Conservation (phyloP, 2,329 filamentous ascomycete species). For the Westerdykella sp. region DNA sequence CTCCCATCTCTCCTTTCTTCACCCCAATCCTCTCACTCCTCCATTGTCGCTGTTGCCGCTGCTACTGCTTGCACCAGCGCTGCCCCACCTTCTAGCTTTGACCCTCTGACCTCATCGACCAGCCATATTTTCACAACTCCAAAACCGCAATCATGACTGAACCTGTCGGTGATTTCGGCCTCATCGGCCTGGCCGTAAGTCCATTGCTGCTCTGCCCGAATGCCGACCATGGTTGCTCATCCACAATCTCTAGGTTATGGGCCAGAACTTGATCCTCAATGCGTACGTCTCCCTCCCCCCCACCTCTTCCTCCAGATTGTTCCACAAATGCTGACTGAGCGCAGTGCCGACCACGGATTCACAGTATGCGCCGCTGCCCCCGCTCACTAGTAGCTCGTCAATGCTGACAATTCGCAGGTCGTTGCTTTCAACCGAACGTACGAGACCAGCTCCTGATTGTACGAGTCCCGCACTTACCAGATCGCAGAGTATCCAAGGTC, state of each 20-base stretch:
- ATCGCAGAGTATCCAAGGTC: conserved; percentile 73
- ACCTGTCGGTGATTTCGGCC: conserved; percentile 47
- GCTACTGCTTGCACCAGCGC: conserved; percentile 21
- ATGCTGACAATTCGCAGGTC: conserved; percentile 40
- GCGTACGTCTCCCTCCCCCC: conserved; percentile 34
- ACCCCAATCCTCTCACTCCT: conserved; percentile 15
- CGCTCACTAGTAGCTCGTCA: neutral
- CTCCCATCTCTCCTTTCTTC: conserved; percentile 16
- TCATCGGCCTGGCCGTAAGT: conserved; percentile 47
- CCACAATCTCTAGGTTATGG: conserved; percentile 36
- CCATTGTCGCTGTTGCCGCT: conserved; percentile 14
- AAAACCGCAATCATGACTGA: conserved; percentile 31
- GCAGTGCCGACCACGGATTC: conserved; percentile 59
- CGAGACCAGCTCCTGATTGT: neutral
- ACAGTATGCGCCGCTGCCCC: conserved; percentile 49
- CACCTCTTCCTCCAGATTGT: conserved; percentile 5
- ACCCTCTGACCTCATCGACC: conserved; percentile 5
- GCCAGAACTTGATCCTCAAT: conserved; percentile 52
- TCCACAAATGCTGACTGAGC: conserved; percentile 21
- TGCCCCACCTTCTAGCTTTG: conserved; percentile 27
- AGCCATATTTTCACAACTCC: conserved; percentile 6
- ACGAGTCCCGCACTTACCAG: conserved; percentile 19
- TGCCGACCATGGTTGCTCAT: conserved; percentile 14
- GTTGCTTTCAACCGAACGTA: conserved; percentile 94
- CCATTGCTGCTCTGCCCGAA: neutral